Evolutionary conservation across 768 basidiomycete species (phyloP).

Genomic region (Serpula lacrymans): DNA sequence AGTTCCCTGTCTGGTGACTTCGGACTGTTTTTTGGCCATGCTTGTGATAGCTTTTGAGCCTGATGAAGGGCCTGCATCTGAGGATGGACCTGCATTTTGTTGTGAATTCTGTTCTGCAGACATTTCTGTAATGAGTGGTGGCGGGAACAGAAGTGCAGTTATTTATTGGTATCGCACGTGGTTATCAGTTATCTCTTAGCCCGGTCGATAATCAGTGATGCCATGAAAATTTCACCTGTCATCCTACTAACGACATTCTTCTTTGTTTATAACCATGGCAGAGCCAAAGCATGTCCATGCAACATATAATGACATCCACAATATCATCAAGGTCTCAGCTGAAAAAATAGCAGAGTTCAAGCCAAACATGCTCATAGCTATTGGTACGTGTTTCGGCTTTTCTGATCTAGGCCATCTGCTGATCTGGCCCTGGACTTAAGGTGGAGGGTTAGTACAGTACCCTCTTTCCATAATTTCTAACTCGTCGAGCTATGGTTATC

Average conservation of each 20-base stretch:
- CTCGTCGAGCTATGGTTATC: conserved; percentile 12
- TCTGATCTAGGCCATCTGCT: conserved; percentile 5
- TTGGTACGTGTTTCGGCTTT: conserved; percentile 48
- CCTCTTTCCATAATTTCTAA: conserved; percentile 11
- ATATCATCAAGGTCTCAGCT: conserved; percentile 69
- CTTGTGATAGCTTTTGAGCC: conserved; percentile 68
- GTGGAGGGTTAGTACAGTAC: conserved; percentile 68
- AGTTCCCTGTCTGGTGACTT: conserved; percentile 70
- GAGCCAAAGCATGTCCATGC: conserved; percentile 60
- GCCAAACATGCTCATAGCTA: conserved; percentile 84
- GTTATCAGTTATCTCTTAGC: neutral
- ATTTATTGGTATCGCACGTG: no score
- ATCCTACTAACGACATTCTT: neutral
- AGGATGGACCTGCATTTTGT: conserved; percentile 1
- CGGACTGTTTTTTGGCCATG: conserved; percentile 65
- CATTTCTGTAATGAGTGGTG: neutral
- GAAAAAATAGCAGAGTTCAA: conserved; percentile 78
- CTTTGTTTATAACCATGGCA: conserved; percentile 20
- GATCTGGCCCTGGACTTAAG: conserved; percentile 32
- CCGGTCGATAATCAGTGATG: conserved; percentile 1
- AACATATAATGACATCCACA: conserved; percentile 94
- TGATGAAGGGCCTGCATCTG: conserved; percentile 15
- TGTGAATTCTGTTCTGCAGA: no score
- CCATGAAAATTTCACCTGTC: neutral
- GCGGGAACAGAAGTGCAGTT: conserved; percentile 7